phyloP scores from a whole-genome alignment of 2,329 filamentous ascomycete species.

The Fusarium ramigenum region DNA sequence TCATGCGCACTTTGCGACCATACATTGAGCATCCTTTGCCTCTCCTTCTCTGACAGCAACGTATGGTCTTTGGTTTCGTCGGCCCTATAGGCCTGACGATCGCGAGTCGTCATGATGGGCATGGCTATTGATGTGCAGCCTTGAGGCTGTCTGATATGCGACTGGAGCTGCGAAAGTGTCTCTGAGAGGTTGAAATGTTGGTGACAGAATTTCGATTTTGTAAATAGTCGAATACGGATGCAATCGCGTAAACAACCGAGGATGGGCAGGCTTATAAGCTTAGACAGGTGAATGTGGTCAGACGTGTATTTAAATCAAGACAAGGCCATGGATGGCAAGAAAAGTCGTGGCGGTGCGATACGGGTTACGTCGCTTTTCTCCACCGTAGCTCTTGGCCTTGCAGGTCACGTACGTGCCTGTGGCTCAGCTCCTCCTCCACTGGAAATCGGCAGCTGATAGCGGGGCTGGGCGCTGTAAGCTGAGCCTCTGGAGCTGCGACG shows the following conservation, averaged over 20 bases:
- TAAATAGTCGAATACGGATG: background rate
- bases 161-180: background rate
- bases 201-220: background rate
- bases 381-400: slow-evolving; percentile 34
- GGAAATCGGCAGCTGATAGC: slow-evolving; percentile 13
- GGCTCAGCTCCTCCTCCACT: slow-evolving; percentile 32
- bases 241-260: slow-evolving; percentile 15
- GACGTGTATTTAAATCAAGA: slow-evolving; percentile 33
- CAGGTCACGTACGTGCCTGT: slow-evolving; percentile 29
- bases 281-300: slow-evolving; percentile 27
- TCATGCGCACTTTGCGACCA: slow-evolving; percentile 1
- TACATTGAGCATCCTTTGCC: slow-evolving; percentile 51
- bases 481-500: slow-evolving; percentile 22
- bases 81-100: slow-evolving; percentile 52
- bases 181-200: background rate
- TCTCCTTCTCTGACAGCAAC: slow-evolving; percentile 50
- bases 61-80: slow-evolving; percentile 50
- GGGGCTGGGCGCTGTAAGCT: slow-evolving; percentile 24
- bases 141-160: slow-evolving; percentile 40
- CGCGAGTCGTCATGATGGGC: slow-evolving; percentile 48
- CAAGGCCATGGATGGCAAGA: slow-evolving; percentile 9
- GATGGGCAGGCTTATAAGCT: slow-evolving; percentile 38
- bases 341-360: slow-evolving; percentile 38
- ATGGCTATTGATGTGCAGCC: slow-evolving; percentile 45
- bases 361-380: slow-evolving; percentile 41